Evolutionary conservation across 2,329 filamentous ascomycete genomes (phyloP).

Genomic region (Davidsoniella neocaledoniae): DNA sequence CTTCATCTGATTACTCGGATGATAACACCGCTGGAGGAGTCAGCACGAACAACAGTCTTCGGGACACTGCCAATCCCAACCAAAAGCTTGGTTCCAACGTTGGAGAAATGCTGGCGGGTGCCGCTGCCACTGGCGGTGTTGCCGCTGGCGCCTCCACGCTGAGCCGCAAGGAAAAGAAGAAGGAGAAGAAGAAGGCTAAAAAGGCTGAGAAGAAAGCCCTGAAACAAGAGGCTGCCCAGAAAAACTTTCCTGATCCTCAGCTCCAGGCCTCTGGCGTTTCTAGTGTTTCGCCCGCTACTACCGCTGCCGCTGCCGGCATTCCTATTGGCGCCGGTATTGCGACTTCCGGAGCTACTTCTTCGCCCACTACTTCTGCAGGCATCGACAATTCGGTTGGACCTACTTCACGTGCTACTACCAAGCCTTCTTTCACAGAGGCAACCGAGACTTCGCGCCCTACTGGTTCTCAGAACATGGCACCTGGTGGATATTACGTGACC

Average conservation of each 20-base stretch:
- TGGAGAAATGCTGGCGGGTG: constrained; percentile 7
- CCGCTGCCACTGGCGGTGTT: constrained; percentile 2
- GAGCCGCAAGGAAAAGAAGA: constrained; percentile 36
- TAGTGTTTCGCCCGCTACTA: neutral
- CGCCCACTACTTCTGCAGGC: neutral
- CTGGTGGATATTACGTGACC: constrained; percentile 5
- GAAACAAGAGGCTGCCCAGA: neutral
- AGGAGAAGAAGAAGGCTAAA: constrained; percentile 67
- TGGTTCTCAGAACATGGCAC: neutral
- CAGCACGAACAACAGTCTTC: neutral
- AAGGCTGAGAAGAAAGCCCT: constrained; percentile 33
- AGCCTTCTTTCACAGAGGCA: neutral
- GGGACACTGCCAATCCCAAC: neutral
- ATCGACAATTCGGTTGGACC: neutral
- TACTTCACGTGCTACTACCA: neutral
- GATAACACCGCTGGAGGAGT: neutral
- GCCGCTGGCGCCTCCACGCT: neutral
- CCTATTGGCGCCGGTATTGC: neutral
- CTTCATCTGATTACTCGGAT: constrained; percentile 6
- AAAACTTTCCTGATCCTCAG: neutral
- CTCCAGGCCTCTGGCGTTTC: neutral
- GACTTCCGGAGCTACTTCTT: neutral
- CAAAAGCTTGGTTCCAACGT: constrained; percentile 5
- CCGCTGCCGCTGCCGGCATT: neutral
- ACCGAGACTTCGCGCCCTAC: neutral